These are phyloP conservation scores for Nicotiana attenuata DNA, from an alignment of 257 asterid species.

Conservation along the genomic window DNA sequence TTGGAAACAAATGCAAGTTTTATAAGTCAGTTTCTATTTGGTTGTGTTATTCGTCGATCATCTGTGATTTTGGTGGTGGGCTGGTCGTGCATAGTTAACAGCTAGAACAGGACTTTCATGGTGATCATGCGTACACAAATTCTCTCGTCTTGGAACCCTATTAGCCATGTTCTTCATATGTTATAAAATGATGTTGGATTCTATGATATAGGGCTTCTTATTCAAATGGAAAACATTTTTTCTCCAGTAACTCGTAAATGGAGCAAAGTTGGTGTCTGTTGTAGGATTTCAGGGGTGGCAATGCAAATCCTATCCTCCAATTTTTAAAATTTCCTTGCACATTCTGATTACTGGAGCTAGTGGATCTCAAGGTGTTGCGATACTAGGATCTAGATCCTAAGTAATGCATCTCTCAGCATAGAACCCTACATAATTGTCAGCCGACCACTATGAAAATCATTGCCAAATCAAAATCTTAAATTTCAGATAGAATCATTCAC, in stretches of 20 bases:
- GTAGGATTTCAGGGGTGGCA: neutral
- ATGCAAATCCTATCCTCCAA: neutral
- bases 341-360: neutral
- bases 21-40: neutral
- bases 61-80: neutral
- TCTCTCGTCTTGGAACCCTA: neutral
- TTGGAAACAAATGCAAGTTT: neutral
- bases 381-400: neutral
- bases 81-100: neutral
- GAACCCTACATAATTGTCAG: neutral
- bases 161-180: neutral
- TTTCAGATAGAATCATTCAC: neutral
- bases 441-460: neutral
- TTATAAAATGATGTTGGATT: neutral
- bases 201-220: neutral
- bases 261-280: neutral
- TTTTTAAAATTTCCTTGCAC: neutral
- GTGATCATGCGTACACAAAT: neutral
- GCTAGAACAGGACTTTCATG: neutral
- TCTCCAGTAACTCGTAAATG: neutral
- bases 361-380: neutral
- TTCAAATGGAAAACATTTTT: neutral
- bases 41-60: neutral
- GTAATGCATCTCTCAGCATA: neutral
- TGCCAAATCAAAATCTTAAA: neutral